Conservation (phyloP, 306 rosid species). For the Sesbania bispinosa region DNA sequence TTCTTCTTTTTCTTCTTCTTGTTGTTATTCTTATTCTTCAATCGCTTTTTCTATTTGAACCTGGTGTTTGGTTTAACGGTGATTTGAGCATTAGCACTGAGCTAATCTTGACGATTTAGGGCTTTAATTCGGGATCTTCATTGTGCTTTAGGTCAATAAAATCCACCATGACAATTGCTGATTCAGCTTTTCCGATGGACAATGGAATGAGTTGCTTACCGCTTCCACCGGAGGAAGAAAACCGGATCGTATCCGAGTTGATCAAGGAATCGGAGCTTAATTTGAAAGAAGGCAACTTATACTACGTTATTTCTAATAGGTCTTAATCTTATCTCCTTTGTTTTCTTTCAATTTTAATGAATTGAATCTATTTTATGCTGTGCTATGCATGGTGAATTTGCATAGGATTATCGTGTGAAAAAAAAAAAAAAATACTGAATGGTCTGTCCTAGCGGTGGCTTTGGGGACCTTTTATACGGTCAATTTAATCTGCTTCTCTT, state of each 20-base stretch:
- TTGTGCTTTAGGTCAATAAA: background rate
- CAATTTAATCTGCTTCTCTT: background rate
- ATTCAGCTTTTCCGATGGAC: conserved; percentile 66
- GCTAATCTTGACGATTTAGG: conserved; percentile 20
- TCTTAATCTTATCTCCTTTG: background rate
- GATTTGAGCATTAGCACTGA: background rate
- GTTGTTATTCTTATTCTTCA: too few relatives aligned
- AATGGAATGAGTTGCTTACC: conserved; percentile 66
- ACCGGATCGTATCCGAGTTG: conserved; percentile 66
- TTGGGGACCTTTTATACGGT: background rate
- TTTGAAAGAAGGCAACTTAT: conserved; percentile 78
- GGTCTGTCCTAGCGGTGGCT: background rate
- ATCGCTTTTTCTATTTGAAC: background rate
- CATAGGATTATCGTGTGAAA: conserved; percentile 1
- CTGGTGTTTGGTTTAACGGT: background rate
- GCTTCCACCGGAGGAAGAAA: conserved; percentile 76
- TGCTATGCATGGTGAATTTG: conserved; percentile 7
- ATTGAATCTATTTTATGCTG: background rate
- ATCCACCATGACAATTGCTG: conserved; percentile 69
- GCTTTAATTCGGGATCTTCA: conserved; percentile 36
- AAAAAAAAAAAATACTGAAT: background rate
- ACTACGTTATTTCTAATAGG: conserved; percentile 78
- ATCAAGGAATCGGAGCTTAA: conserved; percentile 61
- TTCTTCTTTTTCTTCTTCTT: too few relatives aligned
- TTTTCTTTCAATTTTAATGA: background rate